Percentiles rank a stretch among this genome's conserved stretches.
Evolutionary conservation across 768 basidiomycete genomes (phyloP).

Genomic region (Dictyophora rubrovolvata): DNA sequence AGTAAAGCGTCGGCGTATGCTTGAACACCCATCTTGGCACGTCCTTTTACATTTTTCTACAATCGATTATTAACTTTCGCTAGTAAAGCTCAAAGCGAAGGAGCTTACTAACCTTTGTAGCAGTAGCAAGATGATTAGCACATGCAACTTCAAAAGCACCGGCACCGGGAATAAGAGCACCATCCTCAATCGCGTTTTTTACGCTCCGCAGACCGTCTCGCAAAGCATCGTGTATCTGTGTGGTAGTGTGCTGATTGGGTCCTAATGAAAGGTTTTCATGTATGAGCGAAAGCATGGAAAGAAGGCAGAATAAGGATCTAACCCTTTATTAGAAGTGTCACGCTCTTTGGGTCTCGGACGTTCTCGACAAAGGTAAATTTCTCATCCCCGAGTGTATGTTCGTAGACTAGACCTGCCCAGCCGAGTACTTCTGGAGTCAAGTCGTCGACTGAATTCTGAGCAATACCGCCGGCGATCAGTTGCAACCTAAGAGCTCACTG

Average conservation of each 20-base stretch:
- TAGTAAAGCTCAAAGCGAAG: neutral
- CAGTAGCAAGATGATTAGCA: conserved; percentile 68
- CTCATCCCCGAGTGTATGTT: conserved; percentile 97
- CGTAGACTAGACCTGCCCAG: conserved; percentile 97
- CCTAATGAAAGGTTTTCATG: conserved; percentile 24
- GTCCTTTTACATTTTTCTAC: conserved; percentile 71
- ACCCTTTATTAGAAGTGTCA: conserved; percentile 93
- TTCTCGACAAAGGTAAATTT: conserved; percentile 98
- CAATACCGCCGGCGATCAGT: conserved; percentile 86
- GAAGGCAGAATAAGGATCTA: neutral
- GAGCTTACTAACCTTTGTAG: conserved; percentile 38
- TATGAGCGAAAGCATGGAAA: neutral
- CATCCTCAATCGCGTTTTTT: conserved; percentile 94
- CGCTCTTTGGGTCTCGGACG: conserved; percentile 88
- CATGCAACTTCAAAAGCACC: conserved; percentile 96
- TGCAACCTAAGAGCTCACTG: conserved; percentile 51
- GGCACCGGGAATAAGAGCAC: conserved; percentile 83
- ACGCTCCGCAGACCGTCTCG: conserved; percentile 93
- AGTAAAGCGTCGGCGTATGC: conserved; percentile 93
- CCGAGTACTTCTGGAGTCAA: conserved; percentile 84
- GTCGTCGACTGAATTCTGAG: conserved; percentile 98
- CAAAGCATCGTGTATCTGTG: conserved; percentile 96
- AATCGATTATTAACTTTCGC: neutral
- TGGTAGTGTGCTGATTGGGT: conserved; percentile 90
- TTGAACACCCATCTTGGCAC: conserved; percentile 94